Conservation (phyloP, 345 rosid species). For the Schrenkiella parvula region DNA sequence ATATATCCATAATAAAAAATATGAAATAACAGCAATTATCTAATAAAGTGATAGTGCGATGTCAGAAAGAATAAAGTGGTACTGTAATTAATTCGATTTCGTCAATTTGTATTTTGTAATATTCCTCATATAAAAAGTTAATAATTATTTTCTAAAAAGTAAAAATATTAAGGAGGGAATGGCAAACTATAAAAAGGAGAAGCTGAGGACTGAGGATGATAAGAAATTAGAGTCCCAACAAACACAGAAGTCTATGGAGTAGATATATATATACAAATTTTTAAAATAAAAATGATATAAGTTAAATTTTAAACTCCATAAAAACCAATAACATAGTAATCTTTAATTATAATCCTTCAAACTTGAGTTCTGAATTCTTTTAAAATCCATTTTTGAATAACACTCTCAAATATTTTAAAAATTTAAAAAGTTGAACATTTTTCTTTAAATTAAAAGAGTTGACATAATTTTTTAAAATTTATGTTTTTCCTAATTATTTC, state of each 20-base stretch:
- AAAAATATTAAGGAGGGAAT: not conserved
- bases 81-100: not conserved
- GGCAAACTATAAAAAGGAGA: not conserved
- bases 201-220: not conserved
- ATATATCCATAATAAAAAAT: not conserved
- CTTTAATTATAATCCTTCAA: not conserved
- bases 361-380: not conserved
- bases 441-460: not conserved
- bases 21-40: not conserved
- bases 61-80: not conserved
- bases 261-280: too few species aligned
- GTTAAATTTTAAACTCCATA: too few species aligned
- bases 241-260: not conserved
- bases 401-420: too few species aligned
- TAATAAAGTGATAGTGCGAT: not conserved
- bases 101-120: not conserved
- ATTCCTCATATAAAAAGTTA: not conserved
- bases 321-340: too few species aligned
- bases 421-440: not conserved
- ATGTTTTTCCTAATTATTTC: too few species aligned
- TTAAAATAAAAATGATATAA: too few species aligned
- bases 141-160: not conserved
- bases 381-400: too few species aligned
- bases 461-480: not conserved
- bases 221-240: not conserved